Evolutionary conservation across 1,139 yeast species (phyloP), one percentile per base, ranked within the genome.

Genomic region (Meyerozyma smithsonii): DNA sequence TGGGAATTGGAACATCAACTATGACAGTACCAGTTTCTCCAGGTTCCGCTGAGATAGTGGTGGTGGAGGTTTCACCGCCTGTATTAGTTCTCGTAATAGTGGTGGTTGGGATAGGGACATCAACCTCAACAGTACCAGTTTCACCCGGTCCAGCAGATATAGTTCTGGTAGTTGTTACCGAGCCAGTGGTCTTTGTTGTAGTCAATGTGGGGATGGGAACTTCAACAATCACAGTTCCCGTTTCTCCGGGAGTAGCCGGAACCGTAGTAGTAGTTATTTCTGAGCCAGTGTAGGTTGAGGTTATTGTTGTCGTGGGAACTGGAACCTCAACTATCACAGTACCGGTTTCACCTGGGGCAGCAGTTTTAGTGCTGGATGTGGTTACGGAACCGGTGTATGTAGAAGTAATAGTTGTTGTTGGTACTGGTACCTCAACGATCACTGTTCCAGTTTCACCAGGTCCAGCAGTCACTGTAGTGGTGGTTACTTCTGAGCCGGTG

Each of bases 361-460:
- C 42, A 16, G 44, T 33, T 3, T 36, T 8, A 5, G 48, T 41
- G 21, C 25, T 25, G 11, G 48, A 41, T 10, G 45, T 33, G 12
- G 43, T 36, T 11, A 19, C 18, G 5, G 44, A 35, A 12, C 44
- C 41, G 6, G 39, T 28, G 42, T 39, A 36, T 7, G 39, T 26
- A 12, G 33, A 8, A 12, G 41, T 45, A 5, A 37, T 33, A 2
- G 47, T 42, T 14, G 38, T 36, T 1, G 46, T 39, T 16, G 53
- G 50, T 19, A 44, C 41, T 14, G 58, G 57, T 5, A 45, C 43
- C 10, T 37, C 39, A n/a, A 43, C 44, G 11, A 36, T 37, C 5
- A 48, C 46, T 4, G 54, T 52, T 25, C 12, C 36, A n/a, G 14
- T 32, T 12, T 36, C 45, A 23, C 52, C 53, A 10, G 44, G 38